Percentiles rank a stretch among this genome's conserved stretches.
Evolutionary conservation across 805 yeast genomes (phyloP).

Genomic region (Lipomyces yamanashiensis): DNA sequence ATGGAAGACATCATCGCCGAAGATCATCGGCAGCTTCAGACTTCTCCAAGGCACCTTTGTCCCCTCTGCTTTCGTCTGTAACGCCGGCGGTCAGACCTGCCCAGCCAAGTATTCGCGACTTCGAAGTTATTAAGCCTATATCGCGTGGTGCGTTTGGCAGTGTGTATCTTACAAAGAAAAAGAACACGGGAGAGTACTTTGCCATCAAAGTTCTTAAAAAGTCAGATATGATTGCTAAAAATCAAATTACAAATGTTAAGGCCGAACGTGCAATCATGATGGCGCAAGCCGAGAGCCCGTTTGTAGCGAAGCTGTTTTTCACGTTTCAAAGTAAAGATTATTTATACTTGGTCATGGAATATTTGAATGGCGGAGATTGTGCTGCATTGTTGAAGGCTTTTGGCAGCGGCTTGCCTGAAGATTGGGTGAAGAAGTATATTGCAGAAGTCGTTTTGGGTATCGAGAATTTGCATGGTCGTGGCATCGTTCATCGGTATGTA

Average conservation of each 20-base stretch:
- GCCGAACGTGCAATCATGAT: slow-evolving; percentile 98
- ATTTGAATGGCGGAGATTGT: slow-evolving; percentile 92
- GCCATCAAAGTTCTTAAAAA: slow-evolving; percentile 92
- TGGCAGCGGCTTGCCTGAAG: slow-evolving; percentile 77
- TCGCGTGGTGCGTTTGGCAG: slow-evolving; percentile 98
- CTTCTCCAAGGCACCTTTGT: slow-evolving; percentile 64
- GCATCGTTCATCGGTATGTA: slow-evolving; percentile 76
- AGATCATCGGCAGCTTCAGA: slow-evolving; percentile 42
- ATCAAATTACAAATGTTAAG: slow-evolving; percentile 91
- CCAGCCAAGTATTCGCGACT: slow-evolving; percentile 79
- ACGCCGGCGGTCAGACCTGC: slow-evolving; percentile 58
- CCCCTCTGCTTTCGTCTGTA: slow-evolving; percentile 76
- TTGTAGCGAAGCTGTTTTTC: slow-evolving; percentile 85
- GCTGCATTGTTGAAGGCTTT: slow-evolving; percentile 81
- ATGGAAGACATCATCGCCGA: slow-evolving; percentile 38
- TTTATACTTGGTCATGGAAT: slow-evolving; percentile 93
- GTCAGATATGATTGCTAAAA: slow-evolving; percentile 95
- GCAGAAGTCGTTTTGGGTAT: slow-evolving; percentile 93
- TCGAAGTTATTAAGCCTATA: slow-evolving; percentile 88
- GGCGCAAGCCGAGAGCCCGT: slow-evolving; percentile 92
- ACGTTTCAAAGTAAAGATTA: slow-evolving; percentile 89
- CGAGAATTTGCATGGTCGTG: slow-evolving; percentile 82
- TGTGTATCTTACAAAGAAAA: slow-evolving; percentile 82
- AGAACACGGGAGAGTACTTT: slow-evolving; percentile 88
- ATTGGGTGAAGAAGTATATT: slow-evolving; percentile 79